phyloP scores from a whole-genome alignment of 2,329 filamentous ascomycete species.

The Lachnellula occidentalis region DNA sequence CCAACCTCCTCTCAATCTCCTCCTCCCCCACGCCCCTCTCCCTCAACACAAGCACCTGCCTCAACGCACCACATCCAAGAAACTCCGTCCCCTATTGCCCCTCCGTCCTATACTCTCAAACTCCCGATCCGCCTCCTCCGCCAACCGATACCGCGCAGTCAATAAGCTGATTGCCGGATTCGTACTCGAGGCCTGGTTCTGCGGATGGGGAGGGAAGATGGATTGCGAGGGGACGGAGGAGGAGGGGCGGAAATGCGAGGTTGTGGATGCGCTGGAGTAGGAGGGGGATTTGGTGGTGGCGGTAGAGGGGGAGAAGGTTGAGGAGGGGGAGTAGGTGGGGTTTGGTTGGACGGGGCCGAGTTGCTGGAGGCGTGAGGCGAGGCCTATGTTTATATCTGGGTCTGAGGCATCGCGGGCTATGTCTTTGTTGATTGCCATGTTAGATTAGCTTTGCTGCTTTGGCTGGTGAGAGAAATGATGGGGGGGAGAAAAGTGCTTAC shows the following conservation, averaged over 20 bases:
- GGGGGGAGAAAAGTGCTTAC: slow-evolving; percentile 8
- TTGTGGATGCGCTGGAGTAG: background rate
- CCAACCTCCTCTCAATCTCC: slow-evolving; percentile 35
- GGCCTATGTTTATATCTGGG: slow-evolving; percentile 11
- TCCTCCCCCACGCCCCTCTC: slow-evolving; percentile 23
- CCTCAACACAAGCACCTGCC: slow-evolving; percentile 43
- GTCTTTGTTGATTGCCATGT: slow-evolving; percentile 3
- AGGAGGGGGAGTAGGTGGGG: slow-evolving; percentile 26
- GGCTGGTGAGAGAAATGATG: background rate
- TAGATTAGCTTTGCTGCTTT: background rate
- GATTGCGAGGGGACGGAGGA: slow-evolving; percentile 20
- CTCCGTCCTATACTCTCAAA: slow-evolving; percentile 39
- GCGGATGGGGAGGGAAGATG: slow-evolving; percentile 19
- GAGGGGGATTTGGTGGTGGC: background rate
- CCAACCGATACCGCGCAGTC: slow-evolving; percentile 48
- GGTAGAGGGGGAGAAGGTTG: slow-evolving; percentile 18
- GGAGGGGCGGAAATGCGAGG: slow-evolving; percentile 16
- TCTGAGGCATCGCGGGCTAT: slow-evolving; percentile 13
- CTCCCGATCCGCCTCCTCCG: slow-evolving; percentile 54
- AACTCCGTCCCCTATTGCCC: slow-evolving; percentile 35
- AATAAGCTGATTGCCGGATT: slow-evolving; percentile 27
- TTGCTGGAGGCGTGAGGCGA: slow-evolving; percentile 21
- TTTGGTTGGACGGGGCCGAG: slow-evolving; percentile 27
- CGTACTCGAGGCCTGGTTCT: background rate
- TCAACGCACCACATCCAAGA: slow-evolving; percentile 45